phyloP scores from a whole-genome alignment of 805 yeast genomes.

The Myxozyma geophila region DNA sequence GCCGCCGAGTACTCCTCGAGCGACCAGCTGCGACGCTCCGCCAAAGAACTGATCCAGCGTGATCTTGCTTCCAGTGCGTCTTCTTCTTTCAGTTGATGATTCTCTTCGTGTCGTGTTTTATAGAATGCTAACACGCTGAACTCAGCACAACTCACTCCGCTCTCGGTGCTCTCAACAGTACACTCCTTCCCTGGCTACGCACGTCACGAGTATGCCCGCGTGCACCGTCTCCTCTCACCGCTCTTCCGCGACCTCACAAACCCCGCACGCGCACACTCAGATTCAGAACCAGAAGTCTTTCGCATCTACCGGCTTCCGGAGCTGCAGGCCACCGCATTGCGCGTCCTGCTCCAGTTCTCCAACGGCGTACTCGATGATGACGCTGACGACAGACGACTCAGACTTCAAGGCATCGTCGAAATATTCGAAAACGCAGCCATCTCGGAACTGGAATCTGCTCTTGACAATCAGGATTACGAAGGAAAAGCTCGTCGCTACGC shows the following conservation, averaged over 20 bases:
- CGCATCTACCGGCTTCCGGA: constrained; percentile 55
- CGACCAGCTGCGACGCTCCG: constrained; percentile 12
- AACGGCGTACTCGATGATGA: constrained; percentile 41
- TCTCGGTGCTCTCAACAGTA: constrained; percentile 47
- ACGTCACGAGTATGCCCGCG: constrained; percentile 48
- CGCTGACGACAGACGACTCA: constrained; percentile 45
- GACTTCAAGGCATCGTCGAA: constrained; percentile 62
- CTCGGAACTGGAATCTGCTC: constrained; percentile 65
- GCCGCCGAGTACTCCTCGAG: constrained; percentile 18
- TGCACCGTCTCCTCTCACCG: constrained; percentile 49
- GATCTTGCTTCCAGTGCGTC: constrained; percentile 19
- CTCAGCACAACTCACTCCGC: constrained; percentile 41
- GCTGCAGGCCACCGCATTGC: constrained; percentile 55
- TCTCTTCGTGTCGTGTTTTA: background rate
- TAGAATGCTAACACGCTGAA: background rate
- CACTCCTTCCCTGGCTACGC: constrained; percentile 45
- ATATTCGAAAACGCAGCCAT: constrained; percentile 73
- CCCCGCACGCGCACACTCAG: constrained; percentile 49
- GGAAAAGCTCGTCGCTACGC: constrained; percentile 46
- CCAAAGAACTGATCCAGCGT: constrained; percentile 14
- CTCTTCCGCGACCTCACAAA: constrained; percentile 54
- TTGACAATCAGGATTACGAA: constrained; percentile 53
- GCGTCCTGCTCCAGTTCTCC: constrained; percentile 50
- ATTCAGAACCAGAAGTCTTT: constrained; percentile 54
- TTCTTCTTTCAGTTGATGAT: background rate